Evolutionary conservation across 1,284 basidiomycete species (phyloP), one percentile per base, ranked within the genome.

Genomic region (Cyathus pygmaeus): DNA sequence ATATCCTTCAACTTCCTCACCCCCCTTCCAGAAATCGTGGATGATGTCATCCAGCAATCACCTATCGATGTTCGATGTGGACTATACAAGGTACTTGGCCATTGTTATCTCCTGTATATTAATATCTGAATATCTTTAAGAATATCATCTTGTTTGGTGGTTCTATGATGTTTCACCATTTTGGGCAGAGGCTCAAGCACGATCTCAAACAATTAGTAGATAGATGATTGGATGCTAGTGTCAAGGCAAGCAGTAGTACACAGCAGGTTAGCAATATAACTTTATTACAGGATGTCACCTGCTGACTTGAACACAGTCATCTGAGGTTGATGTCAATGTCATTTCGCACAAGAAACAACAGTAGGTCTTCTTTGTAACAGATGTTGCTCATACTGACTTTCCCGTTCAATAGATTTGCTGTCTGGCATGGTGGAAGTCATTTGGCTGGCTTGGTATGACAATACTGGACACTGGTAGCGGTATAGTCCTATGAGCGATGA

Each of bases 321-420:
- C 93, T 44, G 96, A 96, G 31, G 93, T 98, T 36, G 95, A 98
- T 61, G 95, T 98, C 61, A 95, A 99, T 63, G 98, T 99, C 71
- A 98, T 99, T 73, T 94, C 93, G 11, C 98, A 99, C 87, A 99
- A 98, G 83, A 92, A 95, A 69, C 98, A 99, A 83, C 87, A 96
- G 85, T 94, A 65, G 62, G 79, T 70, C 11, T 44, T 52, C 23
- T 13, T 29, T 54, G 31, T 52, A 26, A 26, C 42, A 9, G 41
- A 52, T 13, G 15, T n/a, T 13, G 23, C 53, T 26, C 23, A 15
- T 55, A 57, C 59, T 55, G 36, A 60, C 46, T 71, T 33, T 36
- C 51, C 49, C 17, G 53, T 65, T 66, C 46, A 61, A 3, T 63
- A 92, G 91, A 59, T 95, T 98, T 72, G 97, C 97, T 15, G 98